Conservation (phyloP, 192 early-diverging fungal species). For the Phycomyces nitens region DNA sequence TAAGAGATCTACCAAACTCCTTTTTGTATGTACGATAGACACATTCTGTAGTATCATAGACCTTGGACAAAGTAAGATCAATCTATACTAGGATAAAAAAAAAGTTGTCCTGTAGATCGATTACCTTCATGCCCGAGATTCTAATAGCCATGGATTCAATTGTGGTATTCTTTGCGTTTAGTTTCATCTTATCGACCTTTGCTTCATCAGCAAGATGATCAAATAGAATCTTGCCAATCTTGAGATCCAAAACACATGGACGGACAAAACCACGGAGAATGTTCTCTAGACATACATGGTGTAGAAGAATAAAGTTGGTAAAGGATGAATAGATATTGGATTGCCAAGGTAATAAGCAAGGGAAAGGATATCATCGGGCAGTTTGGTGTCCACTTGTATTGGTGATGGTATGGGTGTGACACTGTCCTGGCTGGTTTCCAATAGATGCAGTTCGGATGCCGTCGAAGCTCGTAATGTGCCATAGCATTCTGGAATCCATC, state of each 20-base stretch:
- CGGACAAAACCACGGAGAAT: conserved; percentile 59
- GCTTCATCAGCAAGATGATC: conserved; percentile 67
- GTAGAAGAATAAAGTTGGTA: conserved; percentile 7
- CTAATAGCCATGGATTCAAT: conserved; percentile 59
- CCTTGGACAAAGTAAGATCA: too few relatives aligned
- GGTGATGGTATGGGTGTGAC: neutral
- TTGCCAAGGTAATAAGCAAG: neutral
- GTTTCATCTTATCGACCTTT: conserved; percentile 65
- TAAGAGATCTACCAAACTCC: conserved; percentile 53
- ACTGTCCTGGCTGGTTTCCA: conserved; percentile 1
- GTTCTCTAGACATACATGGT: conserved; percentile 76
- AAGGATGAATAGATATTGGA: conserved; percentile 5
- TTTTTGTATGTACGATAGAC: conserved; percentile 44
- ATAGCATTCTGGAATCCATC: conserved; percentile 69
- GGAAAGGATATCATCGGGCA: conserved; percentile 41
- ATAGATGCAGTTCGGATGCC: conserved; percentile 18
- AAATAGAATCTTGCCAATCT: conserved; percentile 77
- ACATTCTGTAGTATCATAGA: conserved; percentile 43
- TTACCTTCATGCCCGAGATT: conserved; percentile 72
- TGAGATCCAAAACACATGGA: conserved; percentile 84
- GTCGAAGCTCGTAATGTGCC: conserved; percentile 44
- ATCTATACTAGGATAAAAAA: too few relatives aligned
- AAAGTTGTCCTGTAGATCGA: neutral
- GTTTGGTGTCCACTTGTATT: neutral
- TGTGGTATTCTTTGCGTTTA: conserved; percentile 66